Base-by-base conservation (phyloP, 1,284 basidiomycete species). In the Hortiboletus rubellus region DNA sequence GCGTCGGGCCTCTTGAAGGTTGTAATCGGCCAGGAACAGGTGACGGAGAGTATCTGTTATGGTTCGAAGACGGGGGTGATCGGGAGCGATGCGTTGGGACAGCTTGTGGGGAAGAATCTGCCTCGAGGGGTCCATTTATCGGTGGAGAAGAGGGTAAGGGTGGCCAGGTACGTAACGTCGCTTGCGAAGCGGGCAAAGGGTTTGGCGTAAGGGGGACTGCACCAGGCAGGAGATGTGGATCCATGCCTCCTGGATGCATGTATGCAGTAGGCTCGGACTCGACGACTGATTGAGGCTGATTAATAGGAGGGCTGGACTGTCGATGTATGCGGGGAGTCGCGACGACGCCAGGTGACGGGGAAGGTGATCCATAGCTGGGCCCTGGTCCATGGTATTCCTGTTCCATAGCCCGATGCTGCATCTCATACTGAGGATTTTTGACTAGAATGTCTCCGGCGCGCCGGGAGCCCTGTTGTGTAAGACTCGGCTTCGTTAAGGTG, bases 341-440 rank as follows among this genome's bases (percentile, higher is more conserved):
- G 54, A 52, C 66, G 36, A 47, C 46, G 12, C 63, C 61, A 22
- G 74, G 59, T 7, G 62, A 46, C 5, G 63, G 52, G 15, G 71
- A 61, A 34, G 72, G 11, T 3, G 67, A 42, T 5, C 69, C 63
- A 52, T 77, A 80, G 31, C 74, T 77, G 30, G 65, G 65, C 42
- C 72, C 72, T 48, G 69, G 60, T 22, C 61, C 66, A 42, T 72
- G 69, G 61, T 90, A 91, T 65, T 96, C 93, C 66, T 94, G 89
- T 69, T 95, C 91, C 81, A 97, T 92, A 59, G 89, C 91, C 22
- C 90, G 86, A 71, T 93, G 91, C 71, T 97, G 95, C 82, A 92
- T 87, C 64, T 95, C 94, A 70, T 96, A 98, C 67, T 92, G 91
- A 24, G 94, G 92, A 10, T 91, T 87, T 61, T 87, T 86, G 61